phyloP scores from a whole-genome alignment of 1,139 yeast species.

The Dujonia santamariae region DNA sequence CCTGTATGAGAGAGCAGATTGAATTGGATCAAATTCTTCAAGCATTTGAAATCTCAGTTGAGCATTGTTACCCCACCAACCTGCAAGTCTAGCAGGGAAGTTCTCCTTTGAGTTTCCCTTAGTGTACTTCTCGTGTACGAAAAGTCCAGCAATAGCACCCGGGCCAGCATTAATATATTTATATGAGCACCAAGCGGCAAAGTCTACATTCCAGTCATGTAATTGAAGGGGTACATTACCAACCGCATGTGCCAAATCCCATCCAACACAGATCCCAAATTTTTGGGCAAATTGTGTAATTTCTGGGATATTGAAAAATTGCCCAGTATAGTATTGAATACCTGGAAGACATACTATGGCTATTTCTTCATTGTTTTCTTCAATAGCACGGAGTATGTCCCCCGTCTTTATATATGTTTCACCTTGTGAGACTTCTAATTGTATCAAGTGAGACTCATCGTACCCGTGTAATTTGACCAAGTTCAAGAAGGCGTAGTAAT shows the following conservation, averaged over 20 bases:
- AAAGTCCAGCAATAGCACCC: conserved; percentile 85
- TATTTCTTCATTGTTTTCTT: conserved; percentile 56
- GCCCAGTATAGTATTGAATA: conserved; percentile 91
- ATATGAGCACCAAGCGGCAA: conserved; percentile 94
- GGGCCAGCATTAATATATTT: conserved; percentile 92
- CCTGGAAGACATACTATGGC: conserved; percentile 84
- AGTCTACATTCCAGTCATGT: conserved; percentile 89
- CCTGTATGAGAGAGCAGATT: conserved; percentile 81
- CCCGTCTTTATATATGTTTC: conserved; percentile 59
- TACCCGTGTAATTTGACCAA: conserved; percentile 64
- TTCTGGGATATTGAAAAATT: conserved; percentile 64
- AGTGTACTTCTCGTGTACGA: conserved; percentile 59
- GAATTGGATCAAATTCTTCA: conserved; percentile 73
- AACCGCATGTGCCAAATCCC: conserved; percentile 95
- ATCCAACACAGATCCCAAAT: conserved; percentile 66
- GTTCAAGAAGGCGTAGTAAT: conserved; percentile 80
- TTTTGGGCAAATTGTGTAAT: conserved; percentile 57
- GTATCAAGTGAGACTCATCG: conserved; percentile 60
- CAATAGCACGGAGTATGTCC: conserved; percentile 57
- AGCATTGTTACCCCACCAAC: conserved; percentile 95
- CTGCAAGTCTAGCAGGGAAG: conserved; percentile 72
- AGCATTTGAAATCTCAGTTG: conserved; percentile 73
- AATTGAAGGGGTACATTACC: conserved; percentile 77
- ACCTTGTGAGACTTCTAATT: conserved; percentile 55
- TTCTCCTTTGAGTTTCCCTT: conserved; percentile 25